Conservation (phyloP, 2,329 filamentous ascomycete genomes). For the Arthrobotrys musiformis region DNA sequence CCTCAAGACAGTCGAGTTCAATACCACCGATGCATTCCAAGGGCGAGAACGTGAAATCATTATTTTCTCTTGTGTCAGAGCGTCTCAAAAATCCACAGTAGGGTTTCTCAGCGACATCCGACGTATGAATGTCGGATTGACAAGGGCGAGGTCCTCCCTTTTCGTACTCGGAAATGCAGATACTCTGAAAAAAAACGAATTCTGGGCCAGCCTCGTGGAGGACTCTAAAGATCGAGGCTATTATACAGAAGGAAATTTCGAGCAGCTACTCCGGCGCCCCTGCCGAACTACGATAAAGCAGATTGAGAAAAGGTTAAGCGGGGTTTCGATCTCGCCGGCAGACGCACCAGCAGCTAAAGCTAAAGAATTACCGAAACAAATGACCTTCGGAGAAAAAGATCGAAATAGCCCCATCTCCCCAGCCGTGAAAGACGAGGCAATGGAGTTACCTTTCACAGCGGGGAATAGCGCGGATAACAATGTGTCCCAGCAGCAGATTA, state of each 20-base stretch:
- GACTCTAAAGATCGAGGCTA: conserved; percentile 79
- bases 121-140: conserved; percentile 99
- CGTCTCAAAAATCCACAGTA: conserved; percentile 90
- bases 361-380: neutral
- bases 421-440: neutral
- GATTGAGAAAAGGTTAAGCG: conserved; percentile 45
- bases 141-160: conserved; percentile 92
- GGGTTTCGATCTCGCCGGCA: conserved; percentile 38
- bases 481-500: neutral
- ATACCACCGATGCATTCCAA: conserved; percentile 98
- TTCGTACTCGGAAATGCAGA: conserved; percentile 96
- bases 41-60: conserved; percentile 97
- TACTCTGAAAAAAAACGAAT: conserved; percentile 85
- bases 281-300: conserved; percentile 50
- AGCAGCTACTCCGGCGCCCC: conserved; percentile 37
- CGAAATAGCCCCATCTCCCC: neutral
- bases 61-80: conserved; percentile 98
- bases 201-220: conserved; percentile 86
- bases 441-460: neutral
- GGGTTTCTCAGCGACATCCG: conserved; percentile 98
- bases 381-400: neutral
- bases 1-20: conserved; percentile 87
- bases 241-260: conserved; percentile 76
- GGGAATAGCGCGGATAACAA: neutral
- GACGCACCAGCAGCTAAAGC: neutral